Evolutionary conservation across 2,329 filamentous ascomycete species (phyloP), one percentile per base, ranked within the genome.

Genomic region (Pezicula neosporulosa): DNA sequence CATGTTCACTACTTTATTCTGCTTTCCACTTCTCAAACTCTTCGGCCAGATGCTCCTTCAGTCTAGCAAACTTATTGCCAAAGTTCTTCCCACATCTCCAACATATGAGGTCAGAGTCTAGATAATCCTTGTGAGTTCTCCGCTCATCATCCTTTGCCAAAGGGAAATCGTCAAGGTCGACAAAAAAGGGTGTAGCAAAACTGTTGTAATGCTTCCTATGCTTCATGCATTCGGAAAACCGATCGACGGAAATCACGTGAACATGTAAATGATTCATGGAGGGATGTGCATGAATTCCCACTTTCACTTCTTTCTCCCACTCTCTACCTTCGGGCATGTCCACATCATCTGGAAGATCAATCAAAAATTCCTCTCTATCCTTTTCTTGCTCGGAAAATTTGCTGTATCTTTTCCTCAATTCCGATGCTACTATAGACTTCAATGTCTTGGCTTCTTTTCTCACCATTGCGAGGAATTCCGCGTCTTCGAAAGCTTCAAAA

Each of bases 201-300:
- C 88, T 94, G 65, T 94, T 90, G 71, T 97, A 97, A 71, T 97
- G 94, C 67, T 91, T 93, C 57, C 84, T 78, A 65, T 93, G 85
- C 71, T 86, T 89, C 69, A 97, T 59, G 43, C 77, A 78, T 10
- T 81, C 77, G 36, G 86, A 90, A 61, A 83, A 77, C 77, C 89
- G 86, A 66, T 99, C 94, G 16, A 82, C 76, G 37, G 88, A 90
- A 51, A 97, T 71, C 28, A 97, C 83, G 68, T 99, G 94, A 4
- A 97, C 77, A 70, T 99, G 94, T 49, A 97, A 67, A 67, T 97
- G 90, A 56, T 82, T 86, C 94, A 99, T 97, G 50, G 87, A 92
- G 3, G 94, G 94, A 59, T 86, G 83, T 3, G 90, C 87, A 71
- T 99, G 94, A 7, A 96, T 80, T 13, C 94, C 94, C 18, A 85